phyloP scores from a whole-genome alignment of 2,329 filamentous ascomycete species.

The Xylaria multiplex region DNA sequence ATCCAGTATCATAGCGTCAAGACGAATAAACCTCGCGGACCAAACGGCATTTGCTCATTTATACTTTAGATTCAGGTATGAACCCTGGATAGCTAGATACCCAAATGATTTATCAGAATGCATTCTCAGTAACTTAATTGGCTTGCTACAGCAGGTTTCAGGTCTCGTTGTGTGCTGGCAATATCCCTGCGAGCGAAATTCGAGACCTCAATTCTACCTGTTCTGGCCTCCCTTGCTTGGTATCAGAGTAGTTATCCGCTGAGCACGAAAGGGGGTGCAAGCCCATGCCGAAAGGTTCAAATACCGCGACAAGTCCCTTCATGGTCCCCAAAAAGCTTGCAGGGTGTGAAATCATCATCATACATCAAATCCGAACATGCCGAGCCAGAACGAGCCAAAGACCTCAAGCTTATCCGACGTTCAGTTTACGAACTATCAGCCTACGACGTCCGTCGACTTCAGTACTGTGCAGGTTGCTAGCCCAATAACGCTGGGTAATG shows the following conservation, averaged over 20 bases:
- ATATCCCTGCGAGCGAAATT: background rate
- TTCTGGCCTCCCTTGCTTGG: background rate
- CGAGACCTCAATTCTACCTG: background rate
- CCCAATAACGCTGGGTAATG: background rate
- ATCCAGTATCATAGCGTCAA: background rate
- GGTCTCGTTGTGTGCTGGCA: background rate
- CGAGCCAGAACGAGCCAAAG: background rate
- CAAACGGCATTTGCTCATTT: background rate
- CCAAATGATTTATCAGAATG: conserved; percentile 5
- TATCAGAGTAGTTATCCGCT: background rate
- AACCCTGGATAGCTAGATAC: background rate
- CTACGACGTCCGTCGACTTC: background rate
- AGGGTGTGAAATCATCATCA: background rate
- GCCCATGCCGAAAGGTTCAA: background rate
- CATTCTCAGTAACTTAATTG: background rate
- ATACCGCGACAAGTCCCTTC: background rate
- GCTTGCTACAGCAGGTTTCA: no score
- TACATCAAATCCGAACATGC: background rate
- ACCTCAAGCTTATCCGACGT: background rate
- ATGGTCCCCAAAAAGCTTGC: background rate
- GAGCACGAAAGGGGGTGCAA: background rate
- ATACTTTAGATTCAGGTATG: background rate
- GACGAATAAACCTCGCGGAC: background rate
- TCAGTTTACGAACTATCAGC: conserved; percentile 16
- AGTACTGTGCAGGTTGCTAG: background rate